A percentile compares a stretch with the other conserved stretches of the same genome.
Conservation (phyloP, 2,329 filamentous ascomycete genomes). For the Pestalotiopsis sp. region DNA sequence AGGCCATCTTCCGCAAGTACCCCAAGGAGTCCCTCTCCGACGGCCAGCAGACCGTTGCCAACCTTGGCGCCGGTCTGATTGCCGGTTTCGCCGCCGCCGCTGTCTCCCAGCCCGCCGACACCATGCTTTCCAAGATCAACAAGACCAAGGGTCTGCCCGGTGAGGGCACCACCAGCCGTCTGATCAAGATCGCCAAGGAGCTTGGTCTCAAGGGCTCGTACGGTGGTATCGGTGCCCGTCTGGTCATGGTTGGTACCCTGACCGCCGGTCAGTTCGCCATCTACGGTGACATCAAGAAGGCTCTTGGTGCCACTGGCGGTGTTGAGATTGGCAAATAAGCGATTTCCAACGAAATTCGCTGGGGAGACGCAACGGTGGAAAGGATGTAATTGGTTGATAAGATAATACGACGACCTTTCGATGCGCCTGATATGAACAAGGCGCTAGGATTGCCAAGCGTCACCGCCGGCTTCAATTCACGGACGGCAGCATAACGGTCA, state of each 20-base stretch:
- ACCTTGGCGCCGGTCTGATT: slow-evolving; percentile 74
- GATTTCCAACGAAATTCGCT: slow-evolving; percentile 2
- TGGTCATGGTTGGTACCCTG: slow-evolving; percentile 73
- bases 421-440: slow-evolving; percentile 13
- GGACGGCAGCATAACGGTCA: slow-evolving; percentile 20
- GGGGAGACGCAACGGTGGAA: slow-evolving; percentile 15
- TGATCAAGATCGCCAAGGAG: slow-evolving; percentile 77
- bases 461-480: slow-evolving; percentile 10
- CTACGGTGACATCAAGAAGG: slow-evolving; percentile 64
- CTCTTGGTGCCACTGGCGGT: slow-evolving; percentile 62
- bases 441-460: slow-evolving; percentile 19
- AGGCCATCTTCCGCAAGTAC: slow-evolving; percentile 61
- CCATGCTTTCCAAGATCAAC: slow-evolving; percentile 84
- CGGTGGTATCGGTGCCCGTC: slow-evolving; percentile 72
- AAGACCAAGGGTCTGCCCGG: slow-evolving; percentile 75
- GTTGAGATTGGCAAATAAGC: slow-evolving; percentile 55
- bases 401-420: slow-evolving; percentile 24
- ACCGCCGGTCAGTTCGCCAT: slow-evolving; percentile 76
- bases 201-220: slow-evolving; percentile 71
- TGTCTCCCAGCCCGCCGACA: slow-evolving; percentile 77
- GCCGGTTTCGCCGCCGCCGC: slow-evolving; percentile 77
- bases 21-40: slow-evolving; percentile 66
- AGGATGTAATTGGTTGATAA: slow-evolving; percentile 13
- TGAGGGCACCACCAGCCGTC: slow-evolving; percentile 70
- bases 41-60: slow-evolving; percentile 68